Evolutionary conservation across 352 stramenopile genomes (phyloP).

Genomic region (Phytopythium montanum): DNA sequence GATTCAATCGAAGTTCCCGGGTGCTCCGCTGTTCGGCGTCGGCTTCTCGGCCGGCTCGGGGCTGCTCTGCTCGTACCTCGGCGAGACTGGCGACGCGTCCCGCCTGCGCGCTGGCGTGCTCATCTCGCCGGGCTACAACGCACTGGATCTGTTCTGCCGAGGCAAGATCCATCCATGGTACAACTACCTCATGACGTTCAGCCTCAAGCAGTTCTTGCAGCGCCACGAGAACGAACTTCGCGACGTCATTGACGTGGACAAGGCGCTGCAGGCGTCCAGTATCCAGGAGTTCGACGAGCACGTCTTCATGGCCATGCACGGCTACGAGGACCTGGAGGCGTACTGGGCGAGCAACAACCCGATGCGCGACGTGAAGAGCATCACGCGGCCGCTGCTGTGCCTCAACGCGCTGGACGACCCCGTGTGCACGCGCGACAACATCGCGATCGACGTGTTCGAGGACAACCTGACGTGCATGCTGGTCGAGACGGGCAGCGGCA

Average conservation of each 20-base stretch:
- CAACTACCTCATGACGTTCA: conserved; percentile 76
- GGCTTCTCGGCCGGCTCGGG: conserved; percentile 72
- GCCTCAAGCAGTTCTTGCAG: conserved; percentile 61
- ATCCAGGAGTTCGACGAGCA: conserved; percentile 73
- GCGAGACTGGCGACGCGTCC: conserved; percentile 50
- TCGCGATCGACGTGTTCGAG: conserved; percentile 55
- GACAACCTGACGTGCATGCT: conserved; percentile 26
- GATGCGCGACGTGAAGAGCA: conserved; percentile 53
- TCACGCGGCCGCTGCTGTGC: conserved; percentile 57
- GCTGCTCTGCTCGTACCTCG: conserved; percentile 68
- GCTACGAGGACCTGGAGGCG: conserved; percentile 50
- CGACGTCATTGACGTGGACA: conserved; percentile 41
- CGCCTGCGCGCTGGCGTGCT: conserved; percentile 53
- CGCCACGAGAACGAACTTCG: conserved; percentile 40
- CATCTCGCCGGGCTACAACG: conserved; percentile 77
- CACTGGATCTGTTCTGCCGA: conserved; percentile 66
- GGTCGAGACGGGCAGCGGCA: conserved; percentile 41
- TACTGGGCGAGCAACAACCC: conserved; percentile 80
- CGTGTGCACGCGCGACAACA: conserved; percentile 72
- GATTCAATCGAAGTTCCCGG: conserved; percentile 44
- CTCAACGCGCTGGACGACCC: conserved; percentile 79
- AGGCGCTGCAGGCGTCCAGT: conserved; percentile 40
- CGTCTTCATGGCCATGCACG: conserved; percentile 82
- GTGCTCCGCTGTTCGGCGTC: conserved; percentile 55
- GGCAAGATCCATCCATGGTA: conserved; percentile 69